Conservation (phyloP, 768 basidiomycete genomes). For the Russula sp. region DNA sequence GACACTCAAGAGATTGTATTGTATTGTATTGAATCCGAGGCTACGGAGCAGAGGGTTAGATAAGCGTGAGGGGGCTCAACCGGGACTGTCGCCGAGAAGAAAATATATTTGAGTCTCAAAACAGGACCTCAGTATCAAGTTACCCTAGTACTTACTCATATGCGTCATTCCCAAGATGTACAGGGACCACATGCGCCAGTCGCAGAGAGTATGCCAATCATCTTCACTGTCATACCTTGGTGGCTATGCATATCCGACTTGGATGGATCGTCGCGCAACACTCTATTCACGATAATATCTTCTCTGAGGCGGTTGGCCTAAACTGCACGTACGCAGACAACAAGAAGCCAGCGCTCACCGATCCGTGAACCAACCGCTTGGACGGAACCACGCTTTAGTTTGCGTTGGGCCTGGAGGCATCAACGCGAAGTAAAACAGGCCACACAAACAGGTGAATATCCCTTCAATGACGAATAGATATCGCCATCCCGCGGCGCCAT, state of each 20-base stretch:
- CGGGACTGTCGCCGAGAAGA: conserved; percentile 44
- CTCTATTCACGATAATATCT: conserved; percentile 8
- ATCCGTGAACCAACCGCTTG: conserved; percentile 1
- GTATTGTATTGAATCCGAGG: conserved; percentile 54
- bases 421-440: neutral
- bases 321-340: neutral
- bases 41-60: conserved; percentile 60
- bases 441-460: conserved; percentile 6
- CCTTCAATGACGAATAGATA: conserved; percentile 5
- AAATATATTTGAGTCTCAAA: neutral
- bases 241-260: conserved; percentile 61
- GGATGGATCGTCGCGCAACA: conserved; percentile 5
- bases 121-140: conserved; percentile 37
- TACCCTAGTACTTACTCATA: conserved; percentile 38
- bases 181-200: conserved; percentile 66
- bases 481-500: neutral
- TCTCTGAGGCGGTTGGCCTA: neutral
- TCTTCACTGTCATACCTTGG: conserved; percentile 51
- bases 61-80: conserved; percentile 58
- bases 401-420: conserved; percentile 5
- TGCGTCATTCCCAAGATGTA: conserved; percentile 56
- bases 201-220: conserved; percentile 54
- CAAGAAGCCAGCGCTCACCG: neutral
- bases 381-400: conserved; percentile 5
- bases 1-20: conserved; percentile 60